Evolutionary conservation across 2,329 filamentous ascomycete species (phyloP).

Genomic region (Aspergillus hortae): DNA sequence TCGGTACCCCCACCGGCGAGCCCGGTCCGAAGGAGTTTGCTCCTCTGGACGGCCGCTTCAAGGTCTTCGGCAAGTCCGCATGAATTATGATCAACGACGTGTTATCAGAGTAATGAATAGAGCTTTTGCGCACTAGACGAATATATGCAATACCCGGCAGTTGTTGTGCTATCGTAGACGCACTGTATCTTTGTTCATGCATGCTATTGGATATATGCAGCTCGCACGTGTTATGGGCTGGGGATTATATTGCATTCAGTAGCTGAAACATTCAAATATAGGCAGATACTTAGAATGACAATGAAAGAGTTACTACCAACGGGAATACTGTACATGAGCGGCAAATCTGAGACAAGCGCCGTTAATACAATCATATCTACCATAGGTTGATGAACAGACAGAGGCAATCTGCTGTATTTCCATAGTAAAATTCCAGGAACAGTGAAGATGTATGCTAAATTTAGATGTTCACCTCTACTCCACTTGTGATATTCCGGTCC

Average conservation of each 20-base stretch:
- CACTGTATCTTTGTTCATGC: too few species aligned
- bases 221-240: too few species aligned
- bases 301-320: too few species aligned
- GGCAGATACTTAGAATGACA: too few species aligned
- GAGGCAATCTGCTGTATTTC: background rate
- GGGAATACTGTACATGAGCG: too few species aligned
- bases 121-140: background rate
- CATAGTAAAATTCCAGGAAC: background rate
- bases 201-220: too few species aligned
- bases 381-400: background rate
- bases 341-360: too few species aligned
- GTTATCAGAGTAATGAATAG: background rate
- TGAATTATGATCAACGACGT: background rate
- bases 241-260: too few species aligned
- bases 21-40: slow-evolving; percentile 25
- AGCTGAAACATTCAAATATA: too few species aligned
- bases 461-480: background rate
- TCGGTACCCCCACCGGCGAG: slow-evolving; percentile 50
- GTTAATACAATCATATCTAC: background rate
- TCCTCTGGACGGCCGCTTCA: slow-evolving; percentile 30
- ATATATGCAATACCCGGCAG: background rate
- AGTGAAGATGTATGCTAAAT: background rate
- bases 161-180: too few species aligned
- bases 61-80: slow-evolving; percentile 32
- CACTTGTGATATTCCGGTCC: background rate